A percentile compares a stretch with the other conserved stretches of the same genome.
phyloP scores from a whole-genome alignment of 73 alveolate genomes.

The Paramecium caudatum region DNA sequence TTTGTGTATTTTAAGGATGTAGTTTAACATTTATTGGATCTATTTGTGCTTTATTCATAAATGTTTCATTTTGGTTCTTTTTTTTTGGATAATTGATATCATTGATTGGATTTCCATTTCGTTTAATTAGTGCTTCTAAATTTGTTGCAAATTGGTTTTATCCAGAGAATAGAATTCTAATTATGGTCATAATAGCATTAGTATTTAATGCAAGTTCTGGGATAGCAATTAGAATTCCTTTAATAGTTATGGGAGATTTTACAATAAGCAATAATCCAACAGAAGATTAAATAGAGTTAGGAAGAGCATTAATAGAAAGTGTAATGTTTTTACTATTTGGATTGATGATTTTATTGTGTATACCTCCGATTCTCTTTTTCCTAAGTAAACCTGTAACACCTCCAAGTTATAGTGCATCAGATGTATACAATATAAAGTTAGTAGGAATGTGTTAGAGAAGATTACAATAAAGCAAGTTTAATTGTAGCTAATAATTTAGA shows the following conservation, averaged over 20 bases:
- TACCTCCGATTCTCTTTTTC: conserved; percentile 44
- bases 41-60: conserved; percentile 15
- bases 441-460: conserved; percentile 64
- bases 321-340: conserved; percentile 41
- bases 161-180: conserved; percentile 61
- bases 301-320: conserved; percentile 28
- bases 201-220: conserved; percentile 69
- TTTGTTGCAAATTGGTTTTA: conserved; percentile 69
- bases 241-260: conserved; percentile 21
- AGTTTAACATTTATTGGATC: conserved; percentile 54
- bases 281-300: conserved; percentile 21
- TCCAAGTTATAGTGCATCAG: conserved; percentile 68
- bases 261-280: background rate
- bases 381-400: conserved; percentile 45
- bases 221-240: conserved; percentile 61
- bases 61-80: conserved; percentile 69
- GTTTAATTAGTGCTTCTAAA: conserved; percentile 56
- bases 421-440: background rate
- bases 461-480: conserved; percentile 24
- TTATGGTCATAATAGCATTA: conserved; percentile 59
- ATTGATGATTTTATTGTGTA: conserved; percentile 30
- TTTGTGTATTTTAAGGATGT: conserved; percentile 7
- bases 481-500: conserved; percentile 2
- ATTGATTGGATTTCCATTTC: conserved; percentile 55
- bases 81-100: conserved; percentile 57